Conservation (phyloP, 768 basidiomycete species). For the Pisolithus microcarpus region DNA sequence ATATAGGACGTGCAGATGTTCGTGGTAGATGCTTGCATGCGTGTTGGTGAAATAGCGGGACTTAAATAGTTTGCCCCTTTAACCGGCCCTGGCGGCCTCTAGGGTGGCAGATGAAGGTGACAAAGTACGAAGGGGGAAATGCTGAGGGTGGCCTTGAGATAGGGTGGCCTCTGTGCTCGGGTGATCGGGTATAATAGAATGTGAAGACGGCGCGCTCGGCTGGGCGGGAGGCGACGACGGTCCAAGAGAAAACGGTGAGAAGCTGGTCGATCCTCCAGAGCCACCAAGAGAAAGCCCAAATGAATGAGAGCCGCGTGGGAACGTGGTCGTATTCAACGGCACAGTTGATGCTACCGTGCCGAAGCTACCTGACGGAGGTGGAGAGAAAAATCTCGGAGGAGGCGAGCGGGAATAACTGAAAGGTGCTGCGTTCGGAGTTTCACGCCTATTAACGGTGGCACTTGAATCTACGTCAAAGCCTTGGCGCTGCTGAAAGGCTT, state of each 20-base stretch:
- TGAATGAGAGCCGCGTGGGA: slow-evolving; percentile 25
- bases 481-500: slow-evolving; percentile 25
- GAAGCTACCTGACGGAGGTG: slow-evolving; percentile 24
- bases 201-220: slow-evolving; percentile 20
- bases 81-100: slow-evolving; percentile 35
- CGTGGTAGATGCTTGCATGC: slow-evolving; percentile 35
- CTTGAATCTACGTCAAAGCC: slow-evolving; percentile 21
- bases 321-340: slow-evolving; percentile 18
- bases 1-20: slow-evolving; percentile 35
- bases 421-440: slow-evolving; percentile 18
- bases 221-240: slow-evolving; percentile 25
- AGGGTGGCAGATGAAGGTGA: slow-evolving; percentile 32
- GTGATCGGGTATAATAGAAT: slow-evolving; percentile 32
- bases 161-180: slow-evolving; percentile 23
- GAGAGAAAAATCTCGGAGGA: slow-evolving; percentile 28
- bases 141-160: slow-evolving; percentile 30
- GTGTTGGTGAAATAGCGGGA: slow-evolving; percentile 31
- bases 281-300: slow-evolving; percentile 26
- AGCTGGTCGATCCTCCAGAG: slow-evolving; percentile 15
- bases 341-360: slow-evolving; percentile 18
- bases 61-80: slow-evolving; percentile 31
- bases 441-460: slow-evolving; percentile 16
- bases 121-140: slow-evolving; percentile 34
- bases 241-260: slow-evolving; percentile 29
- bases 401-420: slow-evolving; percentile 29